phyloP scores from a whole-genome alignment of 106 monocot genomes.

The Dendrobium huoshanense region DNA sequence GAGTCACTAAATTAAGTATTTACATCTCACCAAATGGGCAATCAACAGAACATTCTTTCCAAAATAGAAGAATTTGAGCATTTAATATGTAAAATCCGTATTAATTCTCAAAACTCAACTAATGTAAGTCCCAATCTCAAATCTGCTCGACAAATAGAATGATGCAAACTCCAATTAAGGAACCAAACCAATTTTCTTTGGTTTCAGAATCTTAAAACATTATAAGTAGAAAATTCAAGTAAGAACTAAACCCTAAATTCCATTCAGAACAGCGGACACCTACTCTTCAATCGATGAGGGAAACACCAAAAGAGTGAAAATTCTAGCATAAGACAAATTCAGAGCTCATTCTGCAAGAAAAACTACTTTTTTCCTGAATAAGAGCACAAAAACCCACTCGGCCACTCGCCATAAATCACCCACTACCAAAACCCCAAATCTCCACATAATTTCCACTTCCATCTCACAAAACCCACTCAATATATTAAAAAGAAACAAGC shows the following conservation, averaged over 20 bases:
- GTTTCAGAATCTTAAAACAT: neutral
- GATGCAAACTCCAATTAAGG: neutral
- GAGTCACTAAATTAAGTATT: neutral
- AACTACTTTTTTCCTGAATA: neutral
- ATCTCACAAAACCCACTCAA: constrained; percentile 2
- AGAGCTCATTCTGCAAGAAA: neutral
- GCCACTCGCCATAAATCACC: neutral
- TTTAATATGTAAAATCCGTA: neutral
- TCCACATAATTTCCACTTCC: neutral
- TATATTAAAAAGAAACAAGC: neutral
- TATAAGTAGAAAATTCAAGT: neutral
- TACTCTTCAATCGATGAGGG: neutral
- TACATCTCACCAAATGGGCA: neutral
- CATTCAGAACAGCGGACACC: neutral
- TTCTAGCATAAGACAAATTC: neutral
- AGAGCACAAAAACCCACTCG: neutral
- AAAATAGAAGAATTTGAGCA: neutral
- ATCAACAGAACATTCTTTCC: neutral
- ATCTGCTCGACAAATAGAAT: neutral
- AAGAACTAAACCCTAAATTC: constrained; percentile 4
- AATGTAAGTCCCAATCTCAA: neutral
- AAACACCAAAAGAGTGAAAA: neutral
- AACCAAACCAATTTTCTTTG: neutral
- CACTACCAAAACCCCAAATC: constrained; percentile 1
- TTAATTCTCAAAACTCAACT: neutral